Evolutionary conservation across 345 rosid genomes (phyloP), one percentile per base, ranked within the genome.

Genomic region (Balakata baccata): DNA sequence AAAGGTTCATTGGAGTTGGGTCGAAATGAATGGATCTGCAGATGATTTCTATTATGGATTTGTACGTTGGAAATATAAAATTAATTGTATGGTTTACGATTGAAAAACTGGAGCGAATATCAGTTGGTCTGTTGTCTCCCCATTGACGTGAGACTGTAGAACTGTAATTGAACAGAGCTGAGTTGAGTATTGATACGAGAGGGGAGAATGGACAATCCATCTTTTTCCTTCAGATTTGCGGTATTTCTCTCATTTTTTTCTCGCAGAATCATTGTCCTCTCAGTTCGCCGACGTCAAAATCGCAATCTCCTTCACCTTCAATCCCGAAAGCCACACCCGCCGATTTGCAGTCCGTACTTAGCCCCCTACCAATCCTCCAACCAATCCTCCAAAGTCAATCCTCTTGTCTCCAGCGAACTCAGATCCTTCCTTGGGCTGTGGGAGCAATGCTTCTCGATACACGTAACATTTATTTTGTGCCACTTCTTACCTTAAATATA

Each of bases 321-420:
- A 72, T 73, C 64, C 92, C 95, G 0, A 88, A 78, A 72, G 97
- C 97, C 67, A 88, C 96, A 23, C 83, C 94, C 47, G 78, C 81
- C 64, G 97, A 92, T 81, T 80, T 94, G 57, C 89, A 92, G 72
- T 77, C 93, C n/a, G 75, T 94, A 46, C 75, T 94, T 13, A 94
- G 87, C 39, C 80, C 94, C n/a, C n/a, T n/a, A n/a, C n/a, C n/a
- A n/a, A n/a, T n/a, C n/a, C 57, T 18, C 87, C 60, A 63, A 80
- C 37, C 77, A 75, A 50, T 75, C 89, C 66, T 82, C 88, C 69
- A 66, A 78, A 2, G 74, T 90, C 79, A 81, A 86, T 71, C 97
- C 94, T 20, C 57, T 62, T 64, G 71, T 94, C 22, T 88, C 91
- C 69, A 16, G 57, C 3, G 82, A 92, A 47, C 89, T 92, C 81